Conservation (phyloP, 495 filamentous ascomycete genomes). For the Hypoxylon perforatum region DNA sequence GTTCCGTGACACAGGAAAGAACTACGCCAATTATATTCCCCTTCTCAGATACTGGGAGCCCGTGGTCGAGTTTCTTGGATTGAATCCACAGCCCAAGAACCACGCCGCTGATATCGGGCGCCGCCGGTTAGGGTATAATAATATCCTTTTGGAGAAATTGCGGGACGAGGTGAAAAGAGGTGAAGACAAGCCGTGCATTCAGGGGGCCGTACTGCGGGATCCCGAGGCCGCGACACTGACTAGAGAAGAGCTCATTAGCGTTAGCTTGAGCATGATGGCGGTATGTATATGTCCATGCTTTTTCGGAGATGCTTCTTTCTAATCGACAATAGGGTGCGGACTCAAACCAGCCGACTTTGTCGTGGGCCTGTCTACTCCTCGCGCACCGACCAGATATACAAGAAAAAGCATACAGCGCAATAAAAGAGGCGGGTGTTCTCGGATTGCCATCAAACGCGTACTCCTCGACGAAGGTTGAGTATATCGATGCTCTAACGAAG, state of each 20-base stretch:
- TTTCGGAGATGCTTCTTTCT: not conserved
- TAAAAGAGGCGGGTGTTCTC: conserved; percentile 71
- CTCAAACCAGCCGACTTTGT: conserved; percentile 30
- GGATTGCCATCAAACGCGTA: conserved; percentile 74
- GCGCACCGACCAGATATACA: conserved; percentile 75
- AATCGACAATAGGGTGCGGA: conserved; percentile 20
- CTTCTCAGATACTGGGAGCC: conserved; percentile 68
- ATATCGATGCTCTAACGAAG: conserved; percentile 75
- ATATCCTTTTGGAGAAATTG: conserved; percentile 67
- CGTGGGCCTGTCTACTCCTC: conserved; percentile 77
- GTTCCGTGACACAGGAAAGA: conserved; percentile 73
- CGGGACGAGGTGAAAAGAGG: conserved; percentile 69
- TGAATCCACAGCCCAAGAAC: conserved; percentile 46
- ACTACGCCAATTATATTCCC: conserved; percentile 78
- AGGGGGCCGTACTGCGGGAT: conserved; percentile 74
- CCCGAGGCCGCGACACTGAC: conserved; percentile 65
- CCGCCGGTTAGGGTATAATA: conserved; percentile 68
- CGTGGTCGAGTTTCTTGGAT: conserved; percentile 7
- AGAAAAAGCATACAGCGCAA: conserved; percentile 69
- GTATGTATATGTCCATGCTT: conserved; percentile 4
- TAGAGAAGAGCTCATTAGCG: conserved; percentile 73
- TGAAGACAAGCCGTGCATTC: conserved; percentile 76
- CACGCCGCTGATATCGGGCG: conserved; percentile 64
- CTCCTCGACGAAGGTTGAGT: conserved; percentile 75
- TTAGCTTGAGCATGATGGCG: conserved; percentile 77